Percentiles rank a stretch among this genome's conserved stretches.
phyloP scores from a whole-genome alignment of 2,329 filamentous ascomycete species.

The Neurospora sp. region DNA sequence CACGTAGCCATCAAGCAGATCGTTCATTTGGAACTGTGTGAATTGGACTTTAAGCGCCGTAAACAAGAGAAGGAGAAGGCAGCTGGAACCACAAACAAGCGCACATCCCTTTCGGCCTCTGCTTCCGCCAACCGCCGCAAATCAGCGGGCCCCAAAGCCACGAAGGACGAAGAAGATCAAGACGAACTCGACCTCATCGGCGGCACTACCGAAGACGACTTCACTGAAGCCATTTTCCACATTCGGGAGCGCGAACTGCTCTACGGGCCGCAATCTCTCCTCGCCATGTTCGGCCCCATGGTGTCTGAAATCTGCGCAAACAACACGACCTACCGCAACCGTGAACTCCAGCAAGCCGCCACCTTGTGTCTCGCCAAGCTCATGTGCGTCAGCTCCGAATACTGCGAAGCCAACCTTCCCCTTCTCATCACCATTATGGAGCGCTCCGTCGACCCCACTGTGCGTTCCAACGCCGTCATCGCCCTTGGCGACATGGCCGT shows the following conservation, averaged over 20 bases:
- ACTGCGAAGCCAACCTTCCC: constrained; percentile 86
- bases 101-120: constrained; percentile 20
- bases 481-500: constrained; percentile 98
- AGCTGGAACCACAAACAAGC: constrained; percentile 31
- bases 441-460: constrained; percentile 81
- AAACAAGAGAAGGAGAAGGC: constrained; percentile 82
- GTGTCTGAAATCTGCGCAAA: constrained; percentile 91
- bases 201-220: constrained; percentile 90
- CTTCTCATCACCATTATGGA: constrained; percentile 98
- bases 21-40: constrained; percentile 93
- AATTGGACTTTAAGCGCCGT: constrained; percentile 92
- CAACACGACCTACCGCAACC: constrained; percentile 84
- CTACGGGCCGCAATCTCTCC: constrained; percentile 70
- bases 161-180: constrained; percentile 42
- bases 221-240: constrained; percentile 76
- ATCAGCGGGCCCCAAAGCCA: constrained; percentile 14
- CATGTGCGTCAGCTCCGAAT: constrained; percentile 96
- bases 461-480: constrained; percentile 92
- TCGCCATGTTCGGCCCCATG: constrained; percentile 84
- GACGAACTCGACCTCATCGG: constrained; percentile 95
- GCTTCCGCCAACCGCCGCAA: constrained; percentile 22
- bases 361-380: constrained; percentile 93
- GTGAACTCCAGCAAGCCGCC: constrained; percentile 82
- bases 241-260: constrained; percentile 78
- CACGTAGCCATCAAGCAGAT: constrained; percentile 99